Conservation (phyloP, 768 basidiomycete genomes). For the Boletus vinaceobasis region DNA sequence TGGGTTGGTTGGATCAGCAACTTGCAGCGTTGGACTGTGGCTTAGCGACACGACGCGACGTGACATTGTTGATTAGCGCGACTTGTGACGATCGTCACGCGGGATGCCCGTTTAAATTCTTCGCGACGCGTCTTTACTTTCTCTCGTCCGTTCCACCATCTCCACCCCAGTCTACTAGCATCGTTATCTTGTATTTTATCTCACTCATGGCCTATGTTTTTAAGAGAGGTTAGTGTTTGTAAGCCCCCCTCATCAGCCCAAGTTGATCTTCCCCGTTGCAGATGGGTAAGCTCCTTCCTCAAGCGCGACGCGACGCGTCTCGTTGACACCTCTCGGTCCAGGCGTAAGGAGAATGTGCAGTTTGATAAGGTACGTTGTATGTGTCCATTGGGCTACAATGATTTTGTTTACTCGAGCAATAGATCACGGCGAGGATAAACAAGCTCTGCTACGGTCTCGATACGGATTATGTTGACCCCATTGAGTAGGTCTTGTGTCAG, state of each 20-base stretch:
- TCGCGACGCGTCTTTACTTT: slow-evolving; percentile 24
- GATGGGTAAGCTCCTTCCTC: slow-evolving; percentile 42
- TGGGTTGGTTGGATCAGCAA: neutral
- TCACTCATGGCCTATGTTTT: slow-evolving; percentile 48
- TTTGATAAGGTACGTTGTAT: slow-evolving; percentile 76
- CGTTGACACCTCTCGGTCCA: slow-evolving; percentile 24
- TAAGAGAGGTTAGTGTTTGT: slow-evolving; percentile 48
- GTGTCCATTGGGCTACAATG: slow-evolving; percentile 7
- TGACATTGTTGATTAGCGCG: slow-evolving; percentile 34
- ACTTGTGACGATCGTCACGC: slow-evolving; percentile 30
- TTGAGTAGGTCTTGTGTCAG: slow-evolving; percentile 53
- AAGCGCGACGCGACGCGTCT: slow-evolving; percentile 24
- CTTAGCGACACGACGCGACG: slow-evolving; percentile 22
- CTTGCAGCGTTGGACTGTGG: neutral
- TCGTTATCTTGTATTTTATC: slow-evolving; percentile 2
- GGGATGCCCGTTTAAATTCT: slow-evolving; percentile 28
- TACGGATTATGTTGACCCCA: slow-evolving; percentile 85
- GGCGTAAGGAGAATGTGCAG: slow-evolving; percentile 87
- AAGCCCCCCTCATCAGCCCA: neutral
- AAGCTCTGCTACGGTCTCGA: slow-evolving; percentile 97
- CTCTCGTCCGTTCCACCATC: slow-evolving; percentile 25
- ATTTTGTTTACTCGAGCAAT: slow-evolving; percentile 13
- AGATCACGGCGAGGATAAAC: slow-evolving; percentile 85
- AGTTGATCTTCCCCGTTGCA: slow-evolving; percentile 22
- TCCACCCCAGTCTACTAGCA: slow-evolving; percentile 3